Evolutionary conservation across 441 rosid genomes (phyloP).

Genomic region (Mallotus repandus): DNA sequence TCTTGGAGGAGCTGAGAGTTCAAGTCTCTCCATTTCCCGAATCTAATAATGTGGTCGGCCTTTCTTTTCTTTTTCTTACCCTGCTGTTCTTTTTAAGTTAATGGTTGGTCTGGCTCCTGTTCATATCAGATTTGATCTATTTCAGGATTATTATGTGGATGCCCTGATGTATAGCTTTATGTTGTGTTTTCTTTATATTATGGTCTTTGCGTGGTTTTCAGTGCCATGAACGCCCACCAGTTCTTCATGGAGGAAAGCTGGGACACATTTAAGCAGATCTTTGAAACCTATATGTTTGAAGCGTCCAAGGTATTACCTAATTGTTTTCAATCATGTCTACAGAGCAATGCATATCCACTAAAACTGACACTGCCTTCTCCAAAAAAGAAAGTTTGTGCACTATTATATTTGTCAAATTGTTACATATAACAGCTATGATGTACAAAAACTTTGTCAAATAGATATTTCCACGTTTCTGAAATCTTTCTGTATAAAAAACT

Average conservation of each 20-base stretch:
- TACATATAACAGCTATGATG: no score
- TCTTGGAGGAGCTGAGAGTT: slow-evolving; percentile 97
- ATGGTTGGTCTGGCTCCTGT: background rate
- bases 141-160: slow-evolving; percentile 12
- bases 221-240: slow-evolving; percentile 91
- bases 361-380: background rate
- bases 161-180: slow-evolving; percentile 12
- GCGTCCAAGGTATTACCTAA: slow-evolving; percentile 70
- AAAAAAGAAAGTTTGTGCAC: background rate
- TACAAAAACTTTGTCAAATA: no score
- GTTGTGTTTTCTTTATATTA: slow-evolving; percentile 30
- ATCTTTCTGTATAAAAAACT: no score
- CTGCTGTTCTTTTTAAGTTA: background rate
- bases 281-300: slow-evolving; percentile 78
- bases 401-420: no score
- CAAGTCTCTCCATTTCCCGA: slow-evolving; percentile 99
- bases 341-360: background rate
- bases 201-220: slow-evolving; percentile 45
- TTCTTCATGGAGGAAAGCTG: slow-evolving; percentile 87
- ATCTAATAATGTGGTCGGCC: slow-evolving; percentile 20
- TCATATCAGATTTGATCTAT: slow-evolving; percentile 1
- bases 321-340: slow-evolving; percentile 3
- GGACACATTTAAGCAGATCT: slow-evolving; percentile 83
- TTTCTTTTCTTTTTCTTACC: background rate
- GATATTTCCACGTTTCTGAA: no score